Base-by-base conservation (phyloP, 495 filamentous ascomycete species). In the Amphirosellinia nigrospora region DNA sequence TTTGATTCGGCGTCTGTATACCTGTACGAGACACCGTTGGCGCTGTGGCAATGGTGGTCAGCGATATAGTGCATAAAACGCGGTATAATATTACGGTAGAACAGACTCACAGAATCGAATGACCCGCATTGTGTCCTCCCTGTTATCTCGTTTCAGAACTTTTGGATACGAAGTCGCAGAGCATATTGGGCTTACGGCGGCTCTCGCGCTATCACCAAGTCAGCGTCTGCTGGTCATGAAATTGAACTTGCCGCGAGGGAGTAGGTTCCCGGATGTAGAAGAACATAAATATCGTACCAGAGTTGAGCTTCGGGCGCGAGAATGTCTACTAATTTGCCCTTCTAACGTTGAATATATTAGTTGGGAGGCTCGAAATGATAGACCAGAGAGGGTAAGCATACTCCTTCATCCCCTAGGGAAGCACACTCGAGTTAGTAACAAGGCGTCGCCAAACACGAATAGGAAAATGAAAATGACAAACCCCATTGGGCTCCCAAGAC, bases 81-180 rank as follows among this genome's bases (percentile, higher is more conserved):
- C n/a, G n/a, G n/a, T n/a, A n/a, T n/a, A n/a, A n/a, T n/a, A n/a
- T n/a, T n/a, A 61, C 38, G 7, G 34, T 28, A 48, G 69, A 58
- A 34, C 60, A 41, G 36, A 61, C 21, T 65, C 70, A 52, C 71
- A 66, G 30, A 58, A 73, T 68, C 38, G 68, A 58, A 55, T 74
- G 72, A 38, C 74, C 72, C n/a, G 86, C 89, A 79, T 89, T 94
- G 80, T 94, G 89, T 16, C 79, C 79, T 21, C 79, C 79, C 70
- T 81, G n/a, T 34, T 6, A 26, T 55, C 38, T 63, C 30, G 5
- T 70, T 26, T 61, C 32, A 64, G 21, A 9, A 55, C 13, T 10
- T 34, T n/a, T n/a, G n/a, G n/a, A n/a, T n/a, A n/a, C n/a, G n/a
- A n/a, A n/a, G n/a, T n/a, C n/a, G n/a, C n/a, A n/a, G n/a, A n/a